phyloP scores from a whole-genome alignment of 352 stramenopile species.

The Globisporangium middletonii region DNA sequence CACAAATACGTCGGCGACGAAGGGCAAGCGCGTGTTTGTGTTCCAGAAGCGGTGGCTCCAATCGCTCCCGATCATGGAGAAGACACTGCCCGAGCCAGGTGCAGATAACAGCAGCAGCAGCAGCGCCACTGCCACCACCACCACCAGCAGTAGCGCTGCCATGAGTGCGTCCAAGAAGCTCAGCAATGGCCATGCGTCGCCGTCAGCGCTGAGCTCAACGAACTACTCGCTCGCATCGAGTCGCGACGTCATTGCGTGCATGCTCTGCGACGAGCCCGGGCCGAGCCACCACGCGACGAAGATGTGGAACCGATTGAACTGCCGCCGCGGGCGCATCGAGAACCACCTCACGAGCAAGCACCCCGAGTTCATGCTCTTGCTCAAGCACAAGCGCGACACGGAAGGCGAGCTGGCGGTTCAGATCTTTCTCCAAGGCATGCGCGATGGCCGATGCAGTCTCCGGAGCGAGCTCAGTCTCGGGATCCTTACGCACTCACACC shows the following conservation, averaged over 20 bases:
- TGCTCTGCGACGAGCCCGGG: slow-evolving; percentile 67
- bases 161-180: slow-evolving; percentile 20
- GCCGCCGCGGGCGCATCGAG: slow-evolving; percentile 67
- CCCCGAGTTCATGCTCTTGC: slow-evolving; percentile 72
- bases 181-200: background rate
- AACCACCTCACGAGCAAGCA: slow-evolving; percentile 79
- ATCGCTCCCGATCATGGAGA: slow-evolving; percentile 74
- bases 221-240: slow-evolving; percentile 17
- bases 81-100: slow-evolving; percentile 31
- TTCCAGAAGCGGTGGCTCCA: slow-evolving; percentile 80
- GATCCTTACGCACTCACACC: slow-evolving; percentile 50
- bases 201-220: slow-evolving; percentile 1
- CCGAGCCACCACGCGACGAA: slow-evolving; percentile 54
- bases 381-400: slow-evolving; percentile 70
- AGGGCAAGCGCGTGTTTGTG: slow-evolving; percentile 69
- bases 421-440: slow-evolving; percentile 74
- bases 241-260: slow-evolving; percentile 63
- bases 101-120: background rate
- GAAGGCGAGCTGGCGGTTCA: slow-evolving; percentile 68
- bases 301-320: slow-evolving; percentile 73
- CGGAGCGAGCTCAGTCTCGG: slow-evolving; percentile 60
- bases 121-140: background rate
- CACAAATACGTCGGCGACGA: background rate
- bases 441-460: slow-evolving; percentile 59
- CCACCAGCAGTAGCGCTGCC: no score